These are phyloP conservation scores for Penicillium canariense DNA, from an alignment of 495 filamentous ascomycete species.

Conservation along the genomic window DNA sequence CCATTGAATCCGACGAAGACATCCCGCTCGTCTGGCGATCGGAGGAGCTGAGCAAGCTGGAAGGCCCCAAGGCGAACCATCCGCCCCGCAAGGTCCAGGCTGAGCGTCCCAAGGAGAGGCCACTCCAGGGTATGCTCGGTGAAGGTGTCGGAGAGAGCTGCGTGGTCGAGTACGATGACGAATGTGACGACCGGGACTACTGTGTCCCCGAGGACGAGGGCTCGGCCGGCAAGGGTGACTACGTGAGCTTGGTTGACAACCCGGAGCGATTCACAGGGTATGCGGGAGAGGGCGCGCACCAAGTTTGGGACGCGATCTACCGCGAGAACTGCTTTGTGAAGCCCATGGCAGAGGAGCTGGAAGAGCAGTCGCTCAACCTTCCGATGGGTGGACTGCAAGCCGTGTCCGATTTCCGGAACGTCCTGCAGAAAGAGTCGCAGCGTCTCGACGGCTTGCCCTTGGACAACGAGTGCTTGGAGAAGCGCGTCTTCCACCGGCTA, in stretches of 20 bases:
- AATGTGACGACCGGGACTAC: conserved; percentile 96
- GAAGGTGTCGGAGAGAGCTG: conserved; percentile 90
- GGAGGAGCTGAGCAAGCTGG: conserved; percentile 86
- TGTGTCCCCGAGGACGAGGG: conserved; percentile 95
- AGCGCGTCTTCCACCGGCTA: conserved; percentile 93
- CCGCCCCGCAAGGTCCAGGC: conserved; percentile 70
- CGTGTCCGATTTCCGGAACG: conserved; percentile 76
- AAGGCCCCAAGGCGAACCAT: conserved; percentile 87
- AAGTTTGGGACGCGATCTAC: conserved; percentile 97
- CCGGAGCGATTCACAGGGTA: conserved; percentile 96
- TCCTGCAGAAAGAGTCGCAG: conserved; percentile 70
- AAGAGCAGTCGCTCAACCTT: conserved; percentile 27
- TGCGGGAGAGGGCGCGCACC: conserved; percentile 72
- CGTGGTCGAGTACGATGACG: conserved; percentile 95
- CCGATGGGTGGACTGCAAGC: conserved; percentile 55
- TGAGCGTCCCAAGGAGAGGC: conserved; percentile 63
- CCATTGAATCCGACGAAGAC: conserved; percentile 90
- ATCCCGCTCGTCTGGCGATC: conserved; percentile 90
- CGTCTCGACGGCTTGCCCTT: conserved; percentile 65
- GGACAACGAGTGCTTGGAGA: conserved; percentile 93
- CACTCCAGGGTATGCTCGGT: conserved; percentile 79
- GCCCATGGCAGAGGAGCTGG: conserved; percentile 43
- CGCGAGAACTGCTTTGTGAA: conserved; percentile 95
- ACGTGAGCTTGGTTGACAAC: conserved; percentile 90
- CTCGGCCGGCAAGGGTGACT: conserved; percentile 83